Percentiles rank a stretch among this genome's conserved stretches.
These are phyloP conservation scores for Prunus yedoensis DNA, from an alignment of 331 rosid species.

Conservation along the genomic window DNA sequence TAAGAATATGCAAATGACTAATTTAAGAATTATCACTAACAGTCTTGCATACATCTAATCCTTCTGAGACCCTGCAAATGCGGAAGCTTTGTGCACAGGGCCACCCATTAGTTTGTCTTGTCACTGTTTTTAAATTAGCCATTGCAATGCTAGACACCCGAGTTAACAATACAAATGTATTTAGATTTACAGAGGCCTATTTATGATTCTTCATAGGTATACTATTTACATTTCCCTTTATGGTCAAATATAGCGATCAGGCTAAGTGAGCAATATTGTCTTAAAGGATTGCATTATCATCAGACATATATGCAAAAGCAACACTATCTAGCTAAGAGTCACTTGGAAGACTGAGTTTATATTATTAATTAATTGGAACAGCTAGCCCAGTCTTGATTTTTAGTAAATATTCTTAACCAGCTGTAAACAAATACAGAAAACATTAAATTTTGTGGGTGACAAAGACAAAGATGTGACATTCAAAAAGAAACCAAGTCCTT, in stretches of 20 bases:
- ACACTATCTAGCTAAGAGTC: not conserved
- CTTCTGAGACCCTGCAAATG: not conserved
- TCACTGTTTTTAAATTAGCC: not conserved
- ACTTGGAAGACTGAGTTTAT: not conserved
- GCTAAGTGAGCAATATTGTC: not conserved
- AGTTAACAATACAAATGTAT: not conserved
- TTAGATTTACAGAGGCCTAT: too few relatives aligned
- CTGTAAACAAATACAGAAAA: not conserved
- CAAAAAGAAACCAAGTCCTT: conserved; percentile 64
- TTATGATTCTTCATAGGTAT: not conserved
- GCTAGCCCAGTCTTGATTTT: not conserved
- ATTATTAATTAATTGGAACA: not conserved
- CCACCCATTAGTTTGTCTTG: not conserved
- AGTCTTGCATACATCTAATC: not conserved
- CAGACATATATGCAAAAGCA: not conserved
- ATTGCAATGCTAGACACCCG: not conserved
- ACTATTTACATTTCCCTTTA: too few relatives aligned
- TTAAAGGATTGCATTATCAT: not conserved
- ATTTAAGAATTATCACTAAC: not conserved
- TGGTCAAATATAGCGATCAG: not conserved
- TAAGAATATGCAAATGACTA: not conserved
- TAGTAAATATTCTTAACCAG: not conserved
- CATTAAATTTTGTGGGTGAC: not conserved
- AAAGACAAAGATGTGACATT: not conserved
- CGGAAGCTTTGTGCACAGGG: not conserved